Evolutionary conservation across 1,284 basidiomycete species (phyloP).

Genomic region (Puccinia brachypodii): DNA sequence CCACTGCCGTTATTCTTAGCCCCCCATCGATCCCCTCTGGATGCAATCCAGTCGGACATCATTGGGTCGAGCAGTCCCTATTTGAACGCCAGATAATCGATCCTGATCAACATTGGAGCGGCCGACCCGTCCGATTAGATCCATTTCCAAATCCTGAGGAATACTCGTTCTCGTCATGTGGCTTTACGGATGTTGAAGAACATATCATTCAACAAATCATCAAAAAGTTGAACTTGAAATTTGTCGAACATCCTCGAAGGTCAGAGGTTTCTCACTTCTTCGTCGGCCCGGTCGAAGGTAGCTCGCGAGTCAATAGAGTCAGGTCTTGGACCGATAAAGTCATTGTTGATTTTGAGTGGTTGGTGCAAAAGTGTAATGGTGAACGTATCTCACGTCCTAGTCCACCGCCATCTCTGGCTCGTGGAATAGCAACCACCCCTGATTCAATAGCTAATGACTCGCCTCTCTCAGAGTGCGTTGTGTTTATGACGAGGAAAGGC

Average conservation of each 20-base stretch:
- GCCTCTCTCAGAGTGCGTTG: conserved; percentile 29
- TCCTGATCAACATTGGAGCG: conserved; percentile 44
- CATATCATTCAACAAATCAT: conserved; percentile 29
- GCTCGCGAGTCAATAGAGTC: conserved; percentile 33
- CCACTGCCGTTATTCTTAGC: not conserved
- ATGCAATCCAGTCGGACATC: conserved; percentile 43
- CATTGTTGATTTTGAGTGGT: conserved; percentile 40
- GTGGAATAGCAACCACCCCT: not conserved
- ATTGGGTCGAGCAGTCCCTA: conserved; percentile 45
- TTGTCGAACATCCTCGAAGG: conserved; percentile 27
- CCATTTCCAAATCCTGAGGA: conserved; percentile 24
- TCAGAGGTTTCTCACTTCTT: conserved; percentile 45
- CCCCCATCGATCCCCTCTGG: conserved; percentile 31
- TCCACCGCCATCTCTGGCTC: not conserved
- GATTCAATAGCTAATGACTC: not conserved
- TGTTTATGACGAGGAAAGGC: conserved; percentile 31
- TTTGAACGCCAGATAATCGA: conserved; percentile 28
- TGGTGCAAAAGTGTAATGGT: conserved; percentile 16
- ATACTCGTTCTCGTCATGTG: conserved; percentile 31
- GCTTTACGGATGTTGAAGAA: conserved; percentile 16
- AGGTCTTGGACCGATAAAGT: conserved; percentile 38
- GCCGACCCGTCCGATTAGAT: conserved; percentile 17
- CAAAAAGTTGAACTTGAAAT: conserved; percentile 38
- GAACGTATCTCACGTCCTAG: conserved; percentile 15
- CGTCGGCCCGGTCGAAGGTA: conserved; percentile 32